These are phyloP conservation scores for Nothophytophthora sp. DNA, from an alignment of 352 stramenopile species.

Conservation along the genomic window DNA sequence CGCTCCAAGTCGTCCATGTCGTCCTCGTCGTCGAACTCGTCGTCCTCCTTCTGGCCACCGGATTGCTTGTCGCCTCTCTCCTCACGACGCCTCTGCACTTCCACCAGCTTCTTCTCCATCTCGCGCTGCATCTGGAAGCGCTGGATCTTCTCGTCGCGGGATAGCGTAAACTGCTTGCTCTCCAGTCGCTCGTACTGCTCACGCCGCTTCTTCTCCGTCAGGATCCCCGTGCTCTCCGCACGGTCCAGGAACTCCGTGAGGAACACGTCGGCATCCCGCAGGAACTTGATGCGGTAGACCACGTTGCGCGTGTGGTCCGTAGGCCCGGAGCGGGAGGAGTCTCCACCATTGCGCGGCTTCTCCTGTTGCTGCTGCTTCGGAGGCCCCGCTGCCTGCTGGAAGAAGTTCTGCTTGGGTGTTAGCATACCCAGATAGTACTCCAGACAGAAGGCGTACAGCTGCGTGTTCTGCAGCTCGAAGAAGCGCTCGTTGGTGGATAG, in stretches of 20 bases:
- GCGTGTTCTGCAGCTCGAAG: constrained; percentile 78
- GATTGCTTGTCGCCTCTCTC: constrained; percentile 23
- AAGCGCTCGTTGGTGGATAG: constrained; percentile 76
- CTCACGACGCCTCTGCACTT: constrained; percentile 50
- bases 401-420: constrained; percentile 74
- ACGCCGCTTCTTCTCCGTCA: constrained; percentile 67
- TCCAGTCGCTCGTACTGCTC: constrained; percentile 82
- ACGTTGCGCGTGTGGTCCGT: constrained; percentile 67
- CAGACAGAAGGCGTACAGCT: constrained; percentile 82
- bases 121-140: constrained; percentile 79
- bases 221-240: constrained; percentile 56
- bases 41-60: constrained; percentile 12
- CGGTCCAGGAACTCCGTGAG: constrained; percentile 78
- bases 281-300: constrained; percentile 56
- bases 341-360: constrained; percentile 11
- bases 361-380: constrained; percentile 3
- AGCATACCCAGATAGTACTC: constrained; percentile 85
- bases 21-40: too few species aligned
- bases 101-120: constrained; percentile 66
- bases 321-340: constrained; percentile 2
- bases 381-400: constrained; percentile 27
- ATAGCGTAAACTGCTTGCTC: constrained; percentile 60
- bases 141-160: constrained; percentile 81
- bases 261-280: constrained; percentile 77
- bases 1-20: constrained; percentile 78